phyloP scores from a whole-genome alignment of 2,329 filamentous ascomycete species.

The Berkeleyomyces rouxiae region DNA sequence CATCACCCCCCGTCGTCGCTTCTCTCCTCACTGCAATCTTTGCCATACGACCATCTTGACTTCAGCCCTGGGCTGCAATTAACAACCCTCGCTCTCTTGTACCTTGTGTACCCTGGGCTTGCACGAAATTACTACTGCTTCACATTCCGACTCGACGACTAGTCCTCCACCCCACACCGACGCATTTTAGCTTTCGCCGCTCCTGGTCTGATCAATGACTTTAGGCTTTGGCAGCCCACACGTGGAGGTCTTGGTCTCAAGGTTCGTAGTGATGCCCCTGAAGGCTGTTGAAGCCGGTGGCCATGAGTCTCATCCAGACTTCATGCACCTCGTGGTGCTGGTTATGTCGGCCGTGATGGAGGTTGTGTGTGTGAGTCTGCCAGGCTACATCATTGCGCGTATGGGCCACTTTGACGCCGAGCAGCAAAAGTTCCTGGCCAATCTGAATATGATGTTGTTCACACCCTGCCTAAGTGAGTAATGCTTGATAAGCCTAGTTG shows the following conservation, averaged over 20 bases:
- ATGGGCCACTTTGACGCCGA: slow-evolving; percentile 90
- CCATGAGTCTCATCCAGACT: slow-evolving; percentile 43
- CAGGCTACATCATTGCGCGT: slow-evolving; percentile 81
- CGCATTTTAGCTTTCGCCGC: not conserved
- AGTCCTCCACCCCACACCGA: not conserved
- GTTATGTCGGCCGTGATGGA: slow-evolving; percentile 92
- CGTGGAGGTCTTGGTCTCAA: not conserved
- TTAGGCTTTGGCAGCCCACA: not conserved
- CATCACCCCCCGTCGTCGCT: no score
- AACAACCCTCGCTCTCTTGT: no score
- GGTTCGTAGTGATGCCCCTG: not conserved
- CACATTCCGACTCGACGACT: not conserved
- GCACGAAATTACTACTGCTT: no score
- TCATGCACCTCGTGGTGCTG: slow-evolving; percentile 55
- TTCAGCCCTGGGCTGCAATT: no score
- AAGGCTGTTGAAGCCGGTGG: not conserved
- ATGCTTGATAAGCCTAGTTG: not conserved
- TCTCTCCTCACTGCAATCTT: no score
- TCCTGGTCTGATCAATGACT: not conserved
- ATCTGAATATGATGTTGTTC: slow-evolving; percentile 90
- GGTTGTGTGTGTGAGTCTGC: slow-evolving; percentile 85
- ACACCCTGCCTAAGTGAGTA: slow-evolving; percentile 83
- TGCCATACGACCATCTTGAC: no score
- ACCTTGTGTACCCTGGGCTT: no score
- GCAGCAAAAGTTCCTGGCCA: slow-evolving; percentile 90